Base-by-base conservation (phyloP, 179 eudicot species). In the Carnegiea gigantea region DNA sequence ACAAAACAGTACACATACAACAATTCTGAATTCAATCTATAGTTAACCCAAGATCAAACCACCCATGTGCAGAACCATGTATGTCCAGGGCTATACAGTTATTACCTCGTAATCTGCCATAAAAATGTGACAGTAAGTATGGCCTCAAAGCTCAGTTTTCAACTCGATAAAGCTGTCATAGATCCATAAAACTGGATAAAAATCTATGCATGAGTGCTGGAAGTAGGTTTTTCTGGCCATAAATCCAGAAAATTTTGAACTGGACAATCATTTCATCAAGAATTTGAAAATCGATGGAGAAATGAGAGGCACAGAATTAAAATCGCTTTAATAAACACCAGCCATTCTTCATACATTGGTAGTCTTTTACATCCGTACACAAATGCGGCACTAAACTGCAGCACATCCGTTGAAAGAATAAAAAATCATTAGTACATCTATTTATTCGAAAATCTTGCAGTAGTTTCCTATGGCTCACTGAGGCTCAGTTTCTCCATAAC, bases 391-490 rank as follows among this genome's bases (percentile, higher is more conserved):
- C 5, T 26, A 17, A n/a, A n/a, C n/a, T 72, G 26, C 78, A 80
- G 48, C 53, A 73, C 65, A 60, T 75, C 43, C 15, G 30, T 57
- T 60, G 3, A 85, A 74, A 75, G 82, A 68, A 77, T 54, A 60
- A 60, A 68, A 75, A 43, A 11, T 77, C 65, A 59, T 9, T 75
- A 28, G 14, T 76, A 44, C 60, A 14, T 60, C 33, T 4, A 48
- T 8, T 48, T 11, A 48, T 6, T 11, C 51, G 30, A 40, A 64
- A 49, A n/a, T 53, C 7, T 71, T 77, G 20, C 11, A 48, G 57
- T 28, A 51, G 44, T 76, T 76, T 51, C 72, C 36, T 13, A 1
- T 24, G 67, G 72, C 28, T 14, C 46, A 17, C 21, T 36, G n/a
- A 10, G 30, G 21, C 7, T 48, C 51, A 26, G 11, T 36, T 72